These are phyloP conservation scores for Zygosaccharomyces sapae DNA, from an alignment of 1,139 yeast species.

Conservation along the genomic window DNA sequence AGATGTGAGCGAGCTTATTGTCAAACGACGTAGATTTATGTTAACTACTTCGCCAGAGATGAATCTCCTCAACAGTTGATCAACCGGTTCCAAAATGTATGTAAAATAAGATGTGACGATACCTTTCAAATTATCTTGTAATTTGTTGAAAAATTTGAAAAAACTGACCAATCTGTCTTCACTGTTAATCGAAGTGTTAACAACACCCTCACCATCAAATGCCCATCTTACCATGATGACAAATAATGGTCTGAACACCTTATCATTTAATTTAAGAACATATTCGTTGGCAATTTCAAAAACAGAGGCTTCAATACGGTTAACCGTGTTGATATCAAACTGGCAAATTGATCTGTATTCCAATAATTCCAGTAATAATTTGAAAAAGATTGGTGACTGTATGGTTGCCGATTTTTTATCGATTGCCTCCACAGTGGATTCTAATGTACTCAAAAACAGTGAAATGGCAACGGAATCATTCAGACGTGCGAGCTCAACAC, in stretches of 20 bases:
- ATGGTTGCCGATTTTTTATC: constrained; percentile 72
- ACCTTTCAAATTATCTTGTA: constrained; percentile 79
- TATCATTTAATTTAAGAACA: constrained; percentile 89
- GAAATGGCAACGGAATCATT: constrained; percentile 54
- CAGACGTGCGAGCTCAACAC: constrained; percentile 43
- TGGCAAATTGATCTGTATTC: constrained; percentile 57
- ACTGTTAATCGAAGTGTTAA: constrained; percentile 44
- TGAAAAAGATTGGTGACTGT: constrained; percentile 67
- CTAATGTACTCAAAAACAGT: constrained; percentile 62
- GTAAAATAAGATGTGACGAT: constrained; percentile 86
- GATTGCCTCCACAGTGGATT: constrained; percentile 57
- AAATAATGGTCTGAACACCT: constrained; percentile 87
- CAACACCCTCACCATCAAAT: constrained; percentile 69
- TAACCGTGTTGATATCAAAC: constrained; percentile 69
- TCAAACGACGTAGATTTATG: constrained; percentile 61
- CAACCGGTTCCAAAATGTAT: constrained; percentile 72
- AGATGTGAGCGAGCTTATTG: constrained; percentile 66
- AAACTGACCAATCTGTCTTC: constrained; percentile 62
- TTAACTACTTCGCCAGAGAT: constrained; percentile 37
- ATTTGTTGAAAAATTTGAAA: constrained; percentile 78
- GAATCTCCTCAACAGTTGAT: constrained; percentile 49
- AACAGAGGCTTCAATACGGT: constrained; percentile 74
- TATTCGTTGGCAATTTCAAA: constrained; percentile 69
- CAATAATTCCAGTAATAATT: constrained; percentile 65
- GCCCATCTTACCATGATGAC: constrained; percentile 93